Conservation (phyloP, 495 filamentous ascomycete species). For the Rhypophila decipiens region DNA sequence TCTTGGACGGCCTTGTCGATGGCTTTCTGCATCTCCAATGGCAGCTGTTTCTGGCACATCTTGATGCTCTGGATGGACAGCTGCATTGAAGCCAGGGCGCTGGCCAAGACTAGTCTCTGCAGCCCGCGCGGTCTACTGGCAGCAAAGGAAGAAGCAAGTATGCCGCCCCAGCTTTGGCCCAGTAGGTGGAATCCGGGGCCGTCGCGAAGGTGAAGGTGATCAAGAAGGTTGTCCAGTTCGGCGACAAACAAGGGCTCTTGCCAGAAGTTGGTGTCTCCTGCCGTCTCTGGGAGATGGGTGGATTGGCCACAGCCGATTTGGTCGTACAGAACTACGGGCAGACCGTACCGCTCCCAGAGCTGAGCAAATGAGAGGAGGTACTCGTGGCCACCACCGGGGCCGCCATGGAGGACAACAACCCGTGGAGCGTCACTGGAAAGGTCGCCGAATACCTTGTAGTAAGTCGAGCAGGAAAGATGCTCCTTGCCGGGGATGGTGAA, state of each 20-base stretch:
- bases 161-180: constrained; percentile 48
- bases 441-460: neutral
- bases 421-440: neutral
- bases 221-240: constrained; percentile 45
- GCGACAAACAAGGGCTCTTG: constrained; percentile 27
- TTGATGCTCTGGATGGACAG: neutral
- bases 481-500: neutral
- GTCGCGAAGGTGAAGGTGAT: constrained; percentile 27
- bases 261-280: constrained; percentile 42
- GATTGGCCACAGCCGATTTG: constrained; percentile 44
- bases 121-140: neutral
- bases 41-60: neutral
- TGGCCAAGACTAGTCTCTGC: neutral
- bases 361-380: constrained; percentile 34
- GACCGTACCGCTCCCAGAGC: constrained; percentile 22
- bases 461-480: neutral
- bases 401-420: constrained; percentile 31
- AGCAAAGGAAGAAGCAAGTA: constrained; percentile 32
- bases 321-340: constrained; percentile 47
- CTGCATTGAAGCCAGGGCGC: neutral
- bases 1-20: constrained; percentile 4
- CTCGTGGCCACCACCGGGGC: constrained; percentile 38
- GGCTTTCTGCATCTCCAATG: neutral
- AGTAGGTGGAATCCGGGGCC: constrained; percentile 32
- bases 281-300: constrained; percentile 39